Evolutionary conservation across 257 asterid species (phyloP).

Genomic region (Nicotiana undulata): DNA sequence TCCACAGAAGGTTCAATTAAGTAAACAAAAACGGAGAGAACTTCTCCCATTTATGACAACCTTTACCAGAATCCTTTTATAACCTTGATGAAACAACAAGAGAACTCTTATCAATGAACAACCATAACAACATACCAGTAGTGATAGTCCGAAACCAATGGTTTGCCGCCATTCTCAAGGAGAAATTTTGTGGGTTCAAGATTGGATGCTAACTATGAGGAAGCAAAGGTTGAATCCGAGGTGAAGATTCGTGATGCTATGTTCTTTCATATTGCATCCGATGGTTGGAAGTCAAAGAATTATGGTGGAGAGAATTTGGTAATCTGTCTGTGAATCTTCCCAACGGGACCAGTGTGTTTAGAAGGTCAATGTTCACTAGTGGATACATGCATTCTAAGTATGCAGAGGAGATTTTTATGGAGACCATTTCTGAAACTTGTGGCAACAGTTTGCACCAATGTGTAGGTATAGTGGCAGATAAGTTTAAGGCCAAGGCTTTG

Average conservation of each 20-base stretch:
- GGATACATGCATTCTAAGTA: constrained; percentile 61
- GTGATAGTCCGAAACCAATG: constrained; percentile 43
- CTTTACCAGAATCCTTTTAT: background rate
- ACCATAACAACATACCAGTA: constrained; percentile 20
- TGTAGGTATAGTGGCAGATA: constrained; percentile 90
- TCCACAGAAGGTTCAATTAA: background rate
- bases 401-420: constrained; percentile 89
- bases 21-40: background rate
- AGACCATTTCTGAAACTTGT: constrained; percentile 67
- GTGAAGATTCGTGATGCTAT: constrained; percentile 87
- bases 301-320: constrained; percentile 50
- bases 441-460: constrained; percentile 69
- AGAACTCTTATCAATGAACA: background rate
- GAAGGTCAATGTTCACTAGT: constrained; percentile 59
- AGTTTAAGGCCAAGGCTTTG: constrained; percentile 73
- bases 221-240: constrained; percentile 59
- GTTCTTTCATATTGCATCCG: constrained; percentile 89
- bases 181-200: constrained; percentile 53
- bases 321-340: constrained; percentile 84
- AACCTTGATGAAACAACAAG: background rate
- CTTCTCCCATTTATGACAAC: background rate
- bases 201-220: constrained; percentile 65
- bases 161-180: constrained; percentile 57
- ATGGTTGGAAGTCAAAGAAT: constrained; percentile 69
- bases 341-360: constrained; percentile 75